Conservation (phyloP, 2,329 filamentous ascomycete species). For the Torrubiella hemipterigena region DNA sequence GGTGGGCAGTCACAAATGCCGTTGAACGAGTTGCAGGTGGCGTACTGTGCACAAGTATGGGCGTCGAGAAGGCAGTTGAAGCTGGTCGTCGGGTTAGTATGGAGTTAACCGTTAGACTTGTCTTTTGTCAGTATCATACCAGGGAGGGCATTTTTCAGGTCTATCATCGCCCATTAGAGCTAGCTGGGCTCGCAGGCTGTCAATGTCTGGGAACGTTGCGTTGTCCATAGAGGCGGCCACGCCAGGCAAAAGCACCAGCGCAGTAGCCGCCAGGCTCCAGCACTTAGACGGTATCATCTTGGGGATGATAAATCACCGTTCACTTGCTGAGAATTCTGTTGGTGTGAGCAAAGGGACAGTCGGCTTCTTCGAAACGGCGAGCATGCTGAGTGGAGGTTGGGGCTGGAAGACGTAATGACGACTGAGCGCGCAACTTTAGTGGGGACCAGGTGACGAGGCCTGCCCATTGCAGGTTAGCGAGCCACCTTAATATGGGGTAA, state of each 20-base stretch:
- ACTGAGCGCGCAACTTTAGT: no score
- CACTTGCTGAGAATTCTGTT: no score
- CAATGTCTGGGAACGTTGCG: conserved; percentile 48
- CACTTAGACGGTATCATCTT: background rate
- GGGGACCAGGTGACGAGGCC: no score
- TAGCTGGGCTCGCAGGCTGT: conserved; percentile 53
- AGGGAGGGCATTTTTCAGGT: conserved; percentile 68
- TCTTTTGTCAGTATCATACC: conserved; percentile 29
- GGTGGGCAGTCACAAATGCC: conserved; percentile 88
- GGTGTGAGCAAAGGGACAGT: no score
- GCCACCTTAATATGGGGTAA: no score
- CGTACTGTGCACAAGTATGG: conserved; percentile 84
- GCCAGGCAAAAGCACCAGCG: conserved; percentile 25
- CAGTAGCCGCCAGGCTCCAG: conserved; percentile 4
- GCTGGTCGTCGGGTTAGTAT: conserved; percentile 33
- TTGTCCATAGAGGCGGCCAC: conserved; percentile 26
- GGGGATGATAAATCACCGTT: no score
- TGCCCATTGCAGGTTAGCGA: no score
- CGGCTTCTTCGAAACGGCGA: no score
- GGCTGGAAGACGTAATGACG: no score
- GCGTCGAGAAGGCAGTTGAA: conserved; percentile 97
- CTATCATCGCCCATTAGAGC: conserved; percentile 56
- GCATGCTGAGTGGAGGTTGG: no score
- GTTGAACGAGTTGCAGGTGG: conserved; percentile 76
- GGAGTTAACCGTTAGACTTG: conserved; percentile 31